These are phyloP conservation scores for Phoma sp. DNA, from an alignment of 2,329 filamentous ascomycete genomes.

Conservation along the genomic window DNA sequence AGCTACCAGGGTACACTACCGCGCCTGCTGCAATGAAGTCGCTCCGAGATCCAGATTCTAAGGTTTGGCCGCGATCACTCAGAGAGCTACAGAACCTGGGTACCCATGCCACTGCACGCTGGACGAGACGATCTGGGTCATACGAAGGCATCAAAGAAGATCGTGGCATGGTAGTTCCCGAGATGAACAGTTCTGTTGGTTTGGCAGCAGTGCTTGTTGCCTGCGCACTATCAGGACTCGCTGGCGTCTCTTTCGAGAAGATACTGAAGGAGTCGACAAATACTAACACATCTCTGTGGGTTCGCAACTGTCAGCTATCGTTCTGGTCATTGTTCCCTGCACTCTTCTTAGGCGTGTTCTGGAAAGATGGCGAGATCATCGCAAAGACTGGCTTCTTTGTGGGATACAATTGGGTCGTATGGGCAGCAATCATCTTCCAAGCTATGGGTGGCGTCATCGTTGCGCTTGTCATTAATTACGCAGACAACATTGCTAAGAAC, in stretches of 20 bases:
- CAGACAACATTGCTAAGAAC: constrained; percentile 91
- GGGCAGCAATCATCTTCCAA: constrained; percentile 83
- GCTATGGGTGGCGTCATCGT: constrained; percentile 85
- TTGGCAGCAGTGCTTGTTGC: constrained; percentile 79
- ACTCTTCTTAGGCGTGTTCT: constrained; percentile 82
- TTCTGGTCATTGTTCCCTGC: constrained; percentile 94
- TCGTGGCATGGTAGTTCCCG: constrained; percentile 58
- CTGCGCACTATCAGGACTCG: constrained; percentile 81
- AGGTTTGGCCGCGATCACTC: constrained; percentile 74
- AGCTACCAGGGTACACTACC: constrained; percentile 70
- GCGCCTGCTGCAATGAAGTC: constrained; percentile 62
- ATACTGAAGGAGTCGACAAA: constrained; percentile 83
- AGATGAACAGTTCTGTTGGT: constrained; percentile 81
- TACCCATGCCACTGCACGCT: constrained; percentile 56
- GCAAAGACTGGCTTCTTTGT: constrained; percentile 88
- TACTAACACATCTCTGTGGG: constrained; percentile 82
- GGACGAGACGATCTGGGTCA: constrained; percentile 75
- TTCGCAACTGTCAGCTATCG: constrained; percentile 91
- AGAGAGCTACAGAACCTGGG: constrained; percentile 76
- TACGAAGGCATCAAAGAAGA: constrained; percentile 85
- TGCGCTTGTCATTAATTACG: constrained; percentile 80
- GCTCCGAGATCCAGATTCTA: constrained; percentile 58
- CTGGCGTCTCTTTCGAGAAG: constrained; percentile 89
- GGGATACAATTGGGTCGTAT: constrained; percentile 92
- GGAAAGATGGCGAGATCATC: constrained; percentile 86